Evolutionary conservation across 352 stramenopile genomes (phyloP), one percentile per base, ranked within the genome.

Genomic region (Globisporangium irregulare): DNA sequence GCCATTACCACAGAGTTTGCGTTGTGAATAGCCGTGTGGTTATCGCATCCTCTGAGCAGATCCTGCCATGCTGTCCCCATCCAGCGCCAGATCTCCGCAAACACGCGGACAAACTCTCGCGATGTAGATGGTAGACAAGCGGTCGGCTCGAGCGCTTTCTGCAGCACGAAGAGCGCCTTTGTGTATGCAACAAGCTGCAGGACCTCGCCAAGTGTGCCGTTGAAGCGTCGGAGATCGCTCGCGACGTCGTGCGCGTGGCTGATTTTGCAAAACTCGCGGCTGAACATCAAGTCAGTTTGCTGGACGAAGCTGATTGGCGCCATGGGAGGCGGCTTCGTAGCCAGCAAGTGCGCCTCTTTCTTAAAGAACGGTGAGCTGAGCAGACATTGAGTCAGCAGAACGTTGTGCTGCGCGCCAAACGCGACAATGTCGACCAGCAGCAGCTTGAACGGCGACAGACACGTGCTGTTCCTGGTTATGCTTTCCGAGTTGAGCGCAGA

Each of bases 141-240:
- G 57, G 14, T 24, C 1, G 32, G 27, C 4, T 61, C 56, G 41
- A 62, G 71, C 10, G 64, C 64, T 10, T 69, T 51, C 32, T 75
- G 66, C 24, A 64, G 14, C 22, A 62, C 22, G 18, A 82, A 64
- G 4, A 73, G 10, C 9, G 74, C 62, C 32, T 59, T 72, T 7
- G 68, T 57, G 55, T 85, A 87, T 20, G 64, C 20, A 58, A 83
- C 61, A n/a, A 73, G 64, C 55, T 78, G 69, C 2, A 70, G 46
- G 22, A 77, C 68, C 29, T 87, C 77, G 25, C 69, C 66, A 5
- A 74, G 46, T 15, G 79, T 84, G 36, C 77, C 79, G 53, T 82
- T 80, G 43, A 67, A 69, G 36, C 76, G 65, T 1, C 69, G 71
- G 20, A 87, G 67, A 62, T 87, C 77, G n/a, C 60, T 67, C 1